Percentiles rank a stretch among this genome's conserved stretches.
These are phyloP conservation scores for Backusella tuberculispora DNA, from an alignment of 192 early-diverging fungal species.

Conservation along the genomic window DNA sequence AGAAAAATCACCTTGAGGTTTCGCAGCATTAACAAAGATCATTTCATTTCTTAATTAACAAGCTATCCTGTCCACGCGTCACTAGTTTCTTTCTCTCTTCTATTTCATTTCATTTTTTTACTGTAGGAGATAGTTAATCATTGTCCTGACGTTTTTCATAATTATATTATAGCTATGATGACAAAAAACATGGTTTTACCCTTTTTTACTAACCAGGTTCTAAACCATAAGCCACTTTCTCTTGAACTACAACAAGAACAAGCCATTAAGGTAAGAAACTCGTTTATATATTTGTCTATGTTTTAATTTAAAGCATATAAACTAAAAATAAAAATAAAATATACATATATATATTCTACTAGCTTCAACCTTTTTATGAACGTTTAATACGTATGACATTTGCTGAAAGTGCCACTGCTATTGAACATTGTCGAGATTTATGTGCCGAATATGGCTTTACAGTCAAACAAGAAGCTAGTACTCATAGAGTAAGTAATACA, in stretches of 20 bases:
- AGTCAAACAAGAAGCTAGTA: slow-evolving; percentile 63
- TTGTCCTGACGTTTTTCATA: neutral
- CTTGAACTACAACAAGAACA: slow-evolving; percentile 13
- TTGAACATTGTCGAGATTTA: slow-evolving; percentile 51
- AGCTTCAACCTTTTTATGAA: slow-evolving; percentile 56
- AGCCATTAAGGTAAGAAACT: neutral
- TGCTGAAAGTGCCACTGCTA: slow-evolving; percentile 44
- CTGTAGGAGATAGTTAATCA: neutral
- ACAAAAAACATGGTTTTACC: neutral
- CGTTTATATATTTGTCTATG: neutral
- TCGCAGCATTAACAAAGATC: neutral
- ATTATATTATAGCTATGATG: neutral
- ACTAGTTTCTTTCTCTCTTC: neutral
- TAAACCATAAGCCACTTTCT: neutral
- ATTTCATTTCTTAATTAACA: neutral
- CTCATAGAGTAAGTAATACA: slow-evolving; percentile 49
- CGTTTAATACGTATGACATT: slow-evolving; percentile 48
- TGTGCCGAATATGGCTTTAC: slow-evolving; percentile 60
- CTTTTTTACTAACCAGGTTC: neutral
- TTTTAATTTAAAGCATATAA: too few relatives aligned
- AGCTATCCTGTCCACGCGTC: neutral
- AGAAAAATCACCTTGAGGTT: neutral
- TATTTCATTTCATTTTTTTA: neutral
- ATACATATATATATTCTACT: neutral
- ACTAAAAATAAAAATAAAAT: too few relatives aligned